Base-by-base conservation (phyloP, 495 filamentous ascomycete genomes). In the Monascus purpureus region DNA sequence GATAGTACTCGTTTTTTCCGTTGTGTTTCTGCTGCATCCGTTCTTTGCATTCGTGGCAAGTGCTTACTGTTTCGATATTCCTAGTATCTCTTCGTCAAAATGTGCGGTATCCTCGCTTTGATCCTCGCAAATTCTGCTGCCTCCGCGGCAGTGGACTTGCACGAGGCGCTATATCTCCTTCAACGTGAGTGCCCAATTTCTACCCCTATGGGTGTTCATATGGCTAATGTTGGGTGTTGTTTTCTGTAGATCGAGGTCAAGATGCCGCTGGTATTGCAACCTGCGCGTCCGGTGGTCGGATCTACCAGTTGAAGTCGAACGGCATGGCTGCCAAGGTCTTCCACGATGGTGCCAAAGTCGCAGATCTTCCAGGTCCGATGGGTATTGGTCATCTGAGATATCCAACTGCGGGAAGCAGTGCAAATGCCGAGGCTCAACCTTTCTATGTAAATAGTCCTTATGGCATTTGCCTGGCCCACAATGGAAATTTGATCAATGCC, bases 401-500 rank as follows among this genome's bases (percentile, higher is more conserved):
- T 57, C 87, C 88, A 2, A 94, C 88, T 0, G 83, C 85, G 8
- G 86, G 85, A 12, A 87, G 75, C 46, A 87, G 77, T 44, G 82
- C 82, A 15, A 57, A 59, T 38, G 61, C 63, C 17, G 61, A 67
- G 40, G 61, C 61, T 6, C 61, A 65, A 56, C 87, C 87, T 1
- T 93, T 94, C 57, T 94, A 93, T 49, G 84, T 92, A 49, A 93
- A 93, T 60, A 79, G 76, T 32, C 87, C 86, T 3, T 93, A 92
- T 50, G 83, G 86, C 25, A 68, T 77, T 38, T 69, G 55, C 44
- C 61, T 76, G 42, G 68, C 68, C 8, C 71, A 82, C 57, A 95
- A 95, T 46, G 90, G 90, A 19, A 97, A 96, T 53, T 66, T 96
- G 26, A 87, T 95, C 63, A 96, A 97, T 50, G 80, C 85, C n/a